Evolutionary conservation across 2,329 filamentous ascomycete species (phyloP), one percentile per base, ranked within the genome.

Genomic region (Ophiostoma angusticollis): DNA sequence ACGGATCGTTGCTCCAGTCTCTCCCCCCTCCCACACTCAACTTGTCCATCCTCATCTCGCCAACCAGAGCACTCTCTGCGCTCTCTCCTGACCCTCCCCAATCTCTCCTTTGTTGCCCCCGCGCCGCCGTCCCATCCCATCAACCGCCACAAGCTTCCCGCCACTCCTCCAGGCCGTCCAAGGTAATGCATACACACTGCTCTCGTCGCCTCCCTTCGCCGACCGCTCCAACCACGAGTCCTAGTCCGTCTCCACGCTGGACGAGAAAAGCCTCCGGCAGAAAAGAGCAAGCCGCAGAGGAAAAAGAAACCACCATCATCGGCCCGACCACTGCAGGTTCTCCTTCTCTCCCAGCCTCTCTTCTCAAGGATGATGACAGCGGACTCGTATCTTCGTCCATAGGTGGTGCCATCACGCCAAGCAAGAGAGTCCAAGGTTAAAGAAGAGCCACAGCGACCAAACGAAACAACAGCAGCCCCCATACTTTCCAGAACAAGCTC

Each of bases 351-450:
- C 51, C 47, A 45, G 37, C 27, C 43, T 44, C 30, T 17, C 28
- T 9, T 19, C 14, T 28, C 25, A 14, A 50, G 17, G 27, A 14
- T 7, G 18, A 16, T 28, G 53, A 67, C 64, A 64, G 64, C 75
- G 81, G 83, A 85, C 83, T 91, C 84, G 65, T 89, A 84, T 91
- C 84, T 76, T 91, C 80, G 70, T 84, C 83, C 80, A 72, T 67
- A 54, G 30, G 44, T 42, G 44, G 44, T 44, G 42, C 34, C 44
- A 34, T 18, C 16, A 13, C 12, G 18, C 28, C 22, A 28, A 16
- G 13, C 18, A 33, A n/a, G 17, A 19, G 18, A 31, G 42, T 40
- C 45, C 39, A 50, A 47, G 53, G 54, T 51, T 52, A 55, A 54
- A 55, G 51, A 50, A 47, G n/a, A n/a, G n/a, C n/a, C n/a, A n/a